Percentiles rank a stretch among this genome's conserved stretches.
phyloP scores from a whole-genome alignment of 1,139 yeast genomes.

The Casaregolazyma suthepensis region DNA sequence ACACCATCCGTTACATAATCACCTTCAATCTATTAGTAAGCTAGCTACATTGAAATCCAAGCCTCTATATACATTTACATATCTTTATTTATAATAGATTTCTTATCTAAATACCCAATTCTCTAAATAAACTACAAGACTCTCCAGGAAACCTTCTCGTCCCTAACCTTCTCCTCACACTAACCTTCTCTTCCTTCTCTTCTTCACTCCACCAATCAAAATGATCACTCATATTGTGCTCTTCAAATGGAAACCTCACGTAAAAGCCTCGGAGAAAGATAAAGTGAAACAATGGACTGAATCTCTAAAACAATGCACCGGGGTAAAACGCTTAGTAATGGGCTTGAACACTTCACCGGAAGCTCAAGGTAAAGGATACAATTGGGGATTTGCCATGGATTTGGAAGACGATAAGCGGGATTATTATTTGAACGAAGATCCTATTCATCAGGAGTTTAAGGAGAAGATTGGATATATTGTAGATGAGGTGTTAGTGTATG shows the following conservation, averaged over 20 bases:
- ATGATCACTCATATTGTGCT: conserved; percentile 9
- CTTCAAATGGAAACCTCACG: conserved; percentile 8
- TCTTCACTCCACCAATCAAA: not conserved
- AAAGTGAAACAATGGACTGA: conserved; percentile 1
- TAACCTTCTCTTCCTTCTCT: not conserved
- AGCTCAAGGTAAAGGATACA: conserved; percentile 4
- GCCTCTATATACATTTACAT: too few relatives aligned
- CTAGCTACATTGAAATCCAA: too few relatives aligned
- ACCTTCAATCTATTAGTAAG: too few relatives aligned
- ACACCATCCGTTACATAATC: too few relatives aligned
- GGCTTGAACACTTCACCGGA: conserved; percentile 6
- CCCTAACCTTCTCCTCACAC: too few relatives aligned
- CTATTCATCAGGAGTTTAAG: conserved; percentile 6
- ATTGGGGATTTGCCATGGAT: conserved; percentile 6
- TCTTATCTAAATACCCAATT: too few relatives aligned
- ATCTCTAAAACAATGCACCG: not conserved
- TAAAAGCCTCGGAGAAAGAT: not conserved
- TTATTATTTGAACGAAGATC: conserved; percentile 6
- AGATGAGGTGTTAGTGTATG: conserved; percentile 6
- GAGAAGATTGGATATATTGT: conserved; percentile 2
- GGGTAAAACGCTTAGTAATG: not conserved
- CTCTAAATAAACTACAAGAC: too few relatives aligned
- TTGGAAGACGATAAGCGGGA: conserved; percentile 2
- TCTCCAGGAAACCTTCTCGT: too few relatives aligned
- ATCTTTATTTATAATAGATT: too few relatives aligned